phyloP scores from a whole-genome alignment of 2,329 filamentous ascomycete genomes.

The Periglandula ipomoeae region DNA sequence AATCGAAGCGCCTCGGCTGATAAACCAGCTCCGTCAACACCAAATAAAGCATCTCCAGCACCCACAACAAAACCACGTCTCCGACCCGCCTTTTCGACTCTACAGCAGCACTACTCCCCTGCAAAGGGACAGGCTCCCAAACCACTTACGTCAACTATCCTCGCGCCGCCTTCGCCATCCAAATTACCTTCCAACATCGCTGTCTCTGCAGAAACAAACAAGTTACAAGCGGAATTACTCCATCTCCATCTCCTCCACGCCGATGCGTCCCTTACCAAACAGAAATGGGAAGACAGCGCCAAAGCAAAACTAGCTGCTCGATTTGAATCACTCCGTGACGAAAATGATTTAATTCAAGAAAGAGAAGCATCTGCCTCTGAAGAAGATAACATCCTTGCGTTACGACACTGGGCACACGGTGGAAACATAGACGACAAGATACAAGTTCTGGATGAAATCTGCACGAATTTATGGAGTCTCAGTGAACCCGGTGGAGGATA shows the following conservation, averaged over 20 bases:
- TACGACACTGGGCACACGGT: conserved; percentile 39
- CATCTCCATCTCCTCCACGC: conserved; percentile 57
- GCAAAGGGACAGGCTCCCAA: conserved; percentile 53
- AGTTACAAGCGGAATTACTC: conserved; percentile 54
- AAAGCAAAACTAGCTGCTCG: conserved; percentile 34
- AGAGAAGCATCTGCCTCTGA: conserved; percentile 37
- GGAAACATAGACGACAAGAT: conserved; percentile 43
- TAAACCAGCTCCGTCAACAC: conserved; percentile 11
- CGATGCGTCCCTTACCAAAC: conserved; percentile 33
- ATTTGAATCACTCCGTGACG: no score
- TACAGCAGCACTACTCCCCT: conserved; percentile 60
- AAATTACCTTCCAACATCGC: conserved; percentile 53
- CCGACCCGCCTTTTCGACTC: conserved; percentile 50
- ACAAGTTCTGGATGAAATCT: conserved; percentile 46
- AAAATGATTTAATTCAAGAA: no score
- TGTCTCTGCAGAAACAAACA: conserved; percentile 46
- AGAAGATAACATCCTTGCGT: conserved; percentile 39
- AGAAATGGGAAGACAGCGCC: conserved; percentile 49
- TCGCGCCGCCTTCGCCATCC: conserved; percentile 51
- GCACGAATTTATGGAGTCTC: conserved; percentile 49
- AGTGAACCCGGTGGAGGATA: conserved; percentile 48
- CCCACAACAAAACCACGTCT: conserved; percentile 18
- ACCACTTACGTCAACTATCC: conserved; percentile 46
- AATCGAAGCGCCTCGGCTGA: conserved; percentile 12
- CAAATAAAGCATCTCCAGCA: conserved; percentile 15